These are phyloP conservation scores for Coleophoma crateriformis DNA, from an alignment of 2,329 filamentous ascomycete genomes.

Conservation along the genomic window DNA sequence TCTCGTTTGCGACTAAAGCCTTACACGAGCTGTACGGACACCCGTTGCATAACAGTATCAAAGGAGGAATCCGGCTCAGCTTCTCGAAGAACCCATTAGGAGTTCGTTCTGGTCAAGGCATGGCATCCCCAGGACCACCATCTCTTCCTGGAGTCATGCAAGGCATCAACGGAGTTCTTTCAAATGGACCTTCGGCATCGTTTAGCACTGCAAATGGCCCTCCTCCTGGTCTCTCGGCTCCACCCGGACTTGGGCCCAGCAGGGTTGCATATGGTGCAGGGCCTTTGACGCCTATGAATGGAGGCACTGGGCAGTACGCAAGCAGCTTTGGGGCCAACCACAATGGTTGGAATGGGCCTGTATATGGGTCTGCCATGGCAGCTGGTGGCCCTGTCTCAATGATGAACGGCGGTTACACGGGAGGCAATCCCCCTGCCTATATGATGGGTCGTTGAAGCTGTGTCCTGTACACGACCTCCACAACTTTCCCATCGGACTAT, in stretches of 20 bases:
- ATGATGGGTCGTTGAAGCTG: constrained; percentile 28
- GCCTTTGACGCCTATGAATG: constrained; percentile 10
- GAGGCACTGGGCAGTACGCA: constrained; percentile 18
- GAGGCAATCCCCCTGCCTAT: constrained; percentile 26
- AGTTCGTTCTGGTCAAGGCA: constrained; percentile 70
- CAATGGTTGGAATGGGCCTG: constrained; percentile 22
- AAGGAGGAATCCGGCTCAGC: constrained; percentile 89
- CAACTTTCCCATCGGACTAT: constrained; percentile 7
- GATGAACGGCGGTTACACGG: constrained; percentile 20
- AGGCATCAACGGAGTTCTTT: constrained; percentile 54
- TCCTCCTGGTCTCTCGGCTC: constrained; percentile 73
- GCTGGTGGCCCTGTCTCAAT: constrained; percentile 21
- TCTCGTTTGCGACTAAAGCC: constrained; percentile 86
- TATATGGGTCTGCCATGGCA: constrained; percentile 22
- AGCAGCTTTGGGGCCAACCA: constrained; percentile 15
- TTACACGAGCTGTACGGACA: constrained; percentile 86
- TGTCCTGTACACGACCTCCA: constrained; percentile 12
- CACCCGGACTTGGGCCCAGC: constrained; percentile 59
- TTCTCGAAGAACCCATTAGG: constrained; percentile 97
- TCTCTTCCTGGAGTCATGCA: constrained; percentile 39
- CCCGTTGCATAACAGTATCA: constrained; percentile 82
- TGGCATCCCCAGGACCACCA: constrained; percentile 28
- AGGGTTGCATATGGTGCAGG: constrained; percentile 18
- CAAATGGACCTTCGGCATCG: constrained; percentile 24
- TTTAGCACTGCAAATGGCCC: constrained; percentile 50